Conservation (phyloP, 179 eudicot species). For the Heliamphora pulchella region DNA sequence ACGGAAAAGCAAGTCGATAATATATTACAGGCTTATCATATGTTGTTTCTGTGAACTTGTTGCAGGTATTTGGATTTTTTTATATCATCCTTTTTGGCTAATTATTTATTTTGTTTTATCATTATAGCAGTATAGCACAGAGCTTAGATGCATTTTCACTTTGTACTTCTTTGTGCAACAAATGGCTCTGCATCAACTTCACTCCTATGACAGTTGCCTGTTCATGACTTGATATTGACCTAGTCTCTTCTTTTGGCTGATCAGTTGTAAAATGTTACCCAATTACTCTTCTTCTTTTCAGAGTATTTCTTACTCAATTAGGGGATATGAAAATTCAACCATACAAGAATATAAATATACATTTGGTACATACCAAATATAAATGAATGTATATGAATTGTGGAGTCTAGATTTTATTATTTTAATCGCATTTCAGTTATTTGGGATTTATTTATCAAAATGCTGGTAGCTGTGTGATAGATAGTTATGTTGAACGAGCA, state of each 20-base stretch:
- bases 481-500: constrained; percentile 72
- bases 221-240: background rate
- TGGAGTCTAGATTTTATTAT: too few relatives aligned
- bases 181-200: background rate
- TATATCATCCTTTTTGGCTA: background rate
- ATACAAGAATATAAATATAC: background rate
- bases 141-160: background rate
- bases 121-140: background rate
- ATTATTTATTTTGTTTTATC: background rate
- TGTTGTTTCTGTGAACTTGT: constrained; percentile 39
- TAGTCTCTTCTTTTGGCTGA: background rate
- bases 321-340: background rate
- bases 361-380: background rate
- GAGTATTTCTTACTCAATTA: background rate
- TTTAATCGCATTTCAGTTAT: background rate
- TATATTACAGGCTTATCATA: constrained; percentile 67
- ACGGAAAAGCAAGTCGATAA: constrained; percentile 71
- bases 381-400: too few relatives aligned
- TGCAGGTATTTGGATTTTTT: constrained; percentile 55
- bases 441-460: background rate
- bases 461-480: constrained; percentile 32
- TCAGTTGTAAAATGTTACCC: background rate
- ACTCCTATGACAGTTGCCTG: background rate
- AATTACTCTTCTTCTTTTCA: background rate
- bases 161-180: background rate